Evolutionary conservation across 352 stramenopile species (phyloP), one percentile per base, ranked within the genome.

Genomic region (Halophytophthora batemanensis): DNA sequence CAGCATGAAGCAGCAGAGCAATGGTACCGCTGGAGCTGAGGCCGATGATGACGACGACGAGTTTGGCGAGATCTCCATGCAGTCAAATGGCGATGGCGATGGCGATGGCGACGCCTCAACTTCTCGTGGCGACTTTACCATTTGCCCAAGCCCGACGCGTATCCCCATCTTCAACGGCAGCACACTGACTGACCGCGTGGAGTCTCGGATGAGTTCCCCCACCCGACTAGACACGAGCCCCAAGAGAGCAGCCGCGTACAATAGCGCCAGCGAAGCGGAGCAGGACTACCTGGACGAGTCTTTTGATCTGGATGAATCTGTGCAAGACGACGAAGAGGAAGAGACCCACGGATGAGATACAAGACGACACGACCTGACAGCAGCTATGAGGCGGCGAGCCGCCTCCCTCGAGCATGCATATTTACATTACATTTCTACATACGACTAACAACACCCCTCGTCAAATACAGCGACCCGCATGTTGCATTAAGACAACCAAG

Each of bases 261-360:
- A 56, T 10, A 46, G 66, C 31, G 58, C 55, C 12, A 69, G 70
- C 5, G 63, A 75, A 4, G 75, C 47, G 18, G 62, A 78, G 18
- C 50, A 77, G 6, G 75, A 75, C 36, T 86, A 88, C 39, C 45
- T 87, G 50, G 77, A 85, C 38, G 79, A 87, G 21, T 90, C 77
- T 2, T 90, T 90, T 37, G 79, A 90, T 33, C 40, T 88, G 18
- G 74, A 90, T 23, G 79, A 90, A 41, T 90, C 79, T 1, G n/a
- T 90, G 11, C 71, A 83, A 15, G 72, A 82, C 11, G 70, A 79
- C 2, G 56, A 75, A 6, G 38, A 67, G 14, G 25, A 43, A 7
- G 58, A 62, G 18, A 53, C n/a, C 18, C 38, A 61, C 36, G 54
- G 63, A 41, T 64, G 31, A 66, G 6, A 37, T 19, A 14, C 15